Evolutionary conservation across 352 stramenopile genomes (phyloP).

Genomic region (Pilasporangium apinafurcum): DNA sequence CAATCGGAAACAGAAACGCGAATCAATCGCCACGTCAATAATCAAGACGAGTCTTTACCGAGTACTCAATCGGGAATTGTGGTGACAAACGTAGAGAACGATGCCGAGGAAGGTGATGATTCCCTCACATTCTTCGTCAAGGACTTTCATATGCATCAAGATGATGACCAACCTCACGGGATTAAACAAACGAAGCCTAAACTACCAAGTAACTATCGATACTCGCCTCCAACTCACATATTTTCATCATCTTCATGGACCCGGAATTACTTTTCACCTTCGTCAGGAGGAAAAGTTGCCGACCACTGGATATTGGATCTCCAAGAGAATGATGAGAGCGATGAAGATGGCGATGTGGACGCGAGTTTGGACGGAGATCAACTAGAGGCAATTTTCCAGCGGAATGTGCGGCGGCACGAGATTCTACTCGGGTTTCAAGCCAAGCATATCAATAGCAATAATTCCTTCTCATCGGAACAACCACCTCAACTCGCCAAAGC

Average conservation of each 20-base stretch:
- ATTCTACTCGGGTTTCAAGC: slow-evolving; percentile 48
- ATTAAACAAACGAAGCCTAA: too few species aligned
- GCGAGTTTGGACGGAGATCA: slow-evolving; percentile 32
- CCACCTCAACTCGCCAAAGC: not conserved
- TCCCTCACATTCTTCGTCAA: slow-evolving; percentile 30
- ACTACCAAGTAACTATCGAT: too few species aligned
- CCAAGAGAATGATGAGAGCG: slow-evolving; percentile 13
- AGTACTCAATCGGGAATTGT: not conserved
- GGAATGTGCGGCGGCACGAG: slow-evolving; percentile 52
- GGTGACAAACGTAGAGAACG: not conserved
- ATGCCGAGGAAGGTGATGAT: slow-evolving; percentile 17
- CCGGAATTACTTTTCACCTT: too few species aligned
- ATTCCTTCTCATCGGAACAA: not conserved
- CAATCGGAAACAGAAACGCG: too few species aligned
- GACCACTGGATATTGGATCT: too few species aligned
- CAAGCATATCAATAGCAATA: not conserved
- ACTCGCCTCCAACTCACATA: too few species aligned
- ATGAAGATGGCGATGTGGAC: not conserved
- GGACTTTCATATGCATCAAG: not conserved
- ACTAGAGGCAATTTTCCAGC: slow-evolving; percentile 53
- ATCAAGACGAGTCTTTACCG: not conserved
- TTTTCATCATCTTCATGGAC: too few species aligned
- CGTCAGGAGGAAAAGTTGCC: too few species aligned
- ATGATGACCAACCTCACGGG: not conserved
- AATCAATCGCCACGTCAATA: not conserved